phyloP scores from a whole-genome alignment of 768 basidiomycete species.

The Amanita molliuscula region DNA sequence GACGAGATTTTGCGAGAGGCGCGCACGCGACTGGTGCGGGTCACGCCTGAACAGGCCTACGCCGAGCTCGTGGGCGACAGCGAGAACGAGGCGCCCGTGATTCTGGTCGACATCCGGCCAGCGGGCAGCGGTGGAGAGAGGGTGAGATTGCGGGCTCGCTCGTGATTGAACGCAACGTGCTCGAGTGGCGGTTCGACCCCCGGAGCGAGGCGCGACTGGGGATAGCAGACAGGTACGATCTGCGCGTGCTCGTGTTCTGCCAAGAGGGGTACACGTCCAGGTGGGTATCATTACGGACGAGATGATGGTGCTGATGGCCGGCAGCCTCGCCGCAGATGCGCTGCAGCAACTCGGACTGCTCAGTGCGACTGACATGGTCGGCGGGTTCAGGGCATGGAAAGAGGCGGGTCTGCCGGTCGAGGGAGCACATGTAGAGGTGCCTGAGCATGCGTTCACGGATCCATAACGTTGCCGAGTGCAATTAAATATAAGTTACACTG shows the following conservation, averaged over 20 bases:
- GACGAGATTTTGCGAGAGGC: constrained; percentile 45
- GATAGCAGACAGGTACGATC: constrained; percentile 67
- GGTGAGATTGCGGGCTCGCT: constrained; percentile 63
- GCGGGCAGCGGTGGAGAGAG: constrained; percentile 41
- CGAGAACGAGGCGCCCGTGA: constrained; percentile 45
- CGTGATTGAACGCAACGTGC: constrained; percentile 62
- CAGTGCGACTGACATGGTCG: constrained; percentile 70
- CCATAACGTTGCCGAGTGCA: neutral
- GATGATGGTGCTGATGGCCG: neutral
- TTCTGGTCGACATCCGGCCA: constrained; percentile 73
- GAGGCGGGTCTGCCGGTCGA: constrained; percentile 54
- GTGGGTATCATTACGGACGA: constrained; percentile 12
- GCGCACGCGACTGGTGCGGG: constrained; percentile 53
- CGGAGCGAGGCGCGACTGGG: constrained; percentile 44
- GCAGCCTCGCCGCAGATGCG: constrained; percentile 57
- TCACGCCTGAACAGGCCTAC: constrained; percentile 50
- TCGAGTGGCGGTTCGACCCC: constrained; percentile 80
- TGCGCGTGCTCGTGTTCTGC: constrained; percentile 65
- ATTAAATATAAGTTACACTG: constrained; percentile 4
- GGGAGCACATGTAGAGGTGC: neutral
- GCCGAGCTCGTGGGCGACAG: constrained; percentile 33
- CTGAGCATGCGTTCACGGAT: neutral
- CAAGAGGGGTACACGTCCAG: constrained; percentile 62
- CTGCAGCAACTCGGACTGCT: constrained; percentile 61
- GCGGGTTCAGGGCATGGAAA: constrained; percentile 67